phyloP scores from a whole-genome alignment of 2,329 filamentous ascomycete genomes.

The Arthroderma uncinatum region DNA sequence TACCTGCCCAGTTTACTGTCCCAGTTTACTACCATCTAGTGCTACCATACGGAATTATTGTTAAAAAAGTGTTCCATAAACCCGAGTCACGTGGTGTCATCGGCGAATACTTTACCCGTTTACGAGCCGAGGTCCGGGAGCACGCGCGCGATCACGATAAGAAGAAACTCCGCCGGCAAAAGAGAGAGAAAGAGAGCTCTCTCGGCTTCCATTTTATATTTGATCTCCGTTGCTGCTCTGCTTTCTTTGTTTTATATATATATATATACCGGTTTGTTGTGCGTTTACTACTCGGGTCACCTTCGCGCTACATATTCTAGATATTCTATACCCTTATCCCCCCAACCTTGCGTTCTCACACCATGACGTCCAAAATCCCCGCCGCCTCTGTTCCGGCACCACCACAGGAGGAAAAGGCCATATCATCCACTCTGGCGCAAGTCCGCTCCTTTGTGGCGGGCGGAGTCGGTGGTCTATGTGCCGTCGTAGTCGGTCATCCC shows the following conservation, averaged over 20 bases:
- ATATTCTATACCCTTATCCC: not conserved
- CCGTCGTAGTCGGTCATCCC: slow-evolving; percentile 87
- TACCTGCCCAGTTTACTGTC: too few species aligned
- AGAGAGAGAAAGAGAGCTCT: not conserved
- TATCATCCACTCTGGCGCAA: slow-evolving; percentile 44
- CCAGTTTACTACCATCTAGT: too few species aligned
- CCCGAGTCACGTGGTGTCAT: not conserved
- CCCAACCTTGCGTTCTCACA: not conserved
- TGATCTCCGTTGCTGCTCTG: slow-evolving; percentile 6
- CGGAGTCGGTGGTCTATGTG: slow-evolving; percentile 86
- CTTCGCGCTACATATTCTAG: not conserved
- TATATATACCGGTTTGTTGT: slow-evolving; percentile 7
- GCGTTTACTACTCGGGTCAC: not conserved
- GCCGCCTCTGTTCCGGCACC: slow-evolving; percentile 20
- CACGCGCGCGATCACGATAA: not conserved
- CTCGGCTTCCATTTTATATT: not conserved
- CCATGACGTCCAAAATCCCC: slow-evolving; percentile 6
- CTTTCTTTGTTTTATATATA: slow-evolving; percentile 5
- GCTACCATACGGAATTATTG: too few species aligned
- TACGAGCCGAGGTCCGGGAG: slow-evolving; percentile 22
- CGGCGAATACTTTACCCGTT: slow-evolving; percentile 1
- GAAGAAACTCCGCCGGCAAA: not conserved
- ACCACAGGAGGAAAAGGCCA: slow-evolving; percentile 22
- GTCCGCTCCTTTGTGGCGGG: slow-evolving; percentile 77
- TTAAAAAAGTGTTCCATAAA: too few species aligned